Evolutionary conservation across 2,329 filamentous ascomycete species (phyloP).

Genomic region (Escovopsis weberi): DNA sequence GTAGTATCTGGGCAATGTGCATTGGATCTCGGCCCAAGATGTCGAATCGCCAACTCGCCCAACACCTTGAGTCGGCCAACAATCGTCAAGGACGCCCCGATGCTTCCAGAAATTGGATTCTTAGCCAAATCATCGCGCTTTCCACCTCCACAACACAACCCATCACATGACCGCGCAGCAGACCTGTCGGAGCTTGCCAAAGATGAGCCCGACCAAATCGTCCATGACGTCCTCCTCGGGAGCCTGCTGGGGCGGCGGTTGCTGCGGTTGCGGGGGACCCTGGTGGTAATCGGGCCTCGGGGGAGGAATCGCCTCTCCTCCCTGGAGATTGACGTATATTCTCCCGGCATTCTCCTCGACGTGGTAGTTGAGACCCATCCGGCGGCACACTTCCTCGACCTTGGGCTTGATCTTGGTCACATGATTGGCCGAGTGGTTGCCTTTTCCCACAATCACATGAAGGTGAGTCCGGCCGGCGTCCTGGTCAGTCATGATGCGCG

Average conservation of each 20-base stretch:
- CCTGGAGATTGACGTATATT: constrained; percentile 76
- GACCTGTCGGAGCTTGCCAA: constrained; percentile 49
- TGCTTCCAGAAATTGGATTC: background rate
- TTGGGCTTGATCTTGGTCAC: constrained; percentile 93
- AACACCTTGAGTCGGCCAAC: background rate
- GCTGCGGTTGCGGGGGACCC: constrained; percentile 19
- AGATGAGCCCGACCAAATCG: constrained; percentile 43
- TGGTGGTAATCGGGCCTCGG: constrained; percentile 17
- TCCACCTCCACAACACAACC: background rate
- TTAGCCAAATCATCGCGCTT: background rate
- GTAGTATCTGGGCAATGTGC: no score
- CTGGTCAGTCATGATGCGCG: constrained; percentile 68
- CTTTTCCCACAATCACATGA: constrained; percentile 92
- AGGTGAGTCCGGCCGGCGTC: constrained; percentile 63
- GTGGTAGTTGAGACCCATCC: constrained; percentile 67
- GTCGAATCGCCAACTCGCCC: no score
- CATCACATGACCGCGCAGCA: constrained; percentile 65
- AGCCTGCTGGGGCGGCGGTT: constrained; percentile 34
- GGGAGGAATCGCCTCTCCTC: constrained; percentile 45
- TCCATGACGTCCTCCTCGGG: constrained; percentile 45
- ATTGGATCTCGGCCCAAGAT: no score
- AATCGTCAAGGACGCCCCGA: background rate
- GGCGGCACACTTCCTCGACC: constrained; percentile 72
- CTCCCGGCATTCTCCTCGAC: constrained; percentile 84
- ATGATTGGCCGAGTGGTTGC: constrained; percentile 69